Percentiles rank a stretch among this genome's conserved stretches.
Evolutionary conservation across 495 filamentous ascomycete species (phyloP).

Genomic region (Xylaria castorea): DNA sequence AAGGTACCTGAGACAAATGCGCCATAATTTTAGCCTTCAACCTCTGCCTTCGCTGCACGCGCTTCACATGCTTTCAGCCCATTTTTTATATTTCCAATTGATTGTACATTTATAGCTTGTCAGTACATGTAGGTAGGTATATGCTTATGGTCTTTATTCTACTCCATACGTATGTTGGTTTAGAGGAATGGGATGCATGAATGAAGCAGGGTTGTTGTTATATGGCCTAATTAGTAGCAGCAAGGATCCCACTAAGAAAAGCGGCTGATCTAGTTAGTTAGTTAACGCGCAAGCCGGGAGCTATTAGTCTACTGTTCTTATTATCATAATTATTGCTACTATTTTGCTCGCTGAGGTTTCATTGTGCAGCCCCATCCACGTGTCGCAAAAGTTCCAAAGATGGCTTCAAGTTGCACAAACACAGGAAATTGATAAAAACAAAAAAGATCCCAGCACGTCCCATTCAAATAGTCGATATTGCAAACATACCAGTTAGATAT

Average conservation of each 20-base stretch:
- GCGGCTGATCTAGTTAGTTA: too few species aligned
- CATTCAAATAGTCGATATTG: not conserved
- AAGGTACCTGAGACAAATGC: too few species aligned
- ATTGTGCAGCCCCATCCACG: not conserved
- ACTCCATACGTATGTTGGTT: not conserved
- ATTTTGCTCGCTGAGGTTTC: not conserved
- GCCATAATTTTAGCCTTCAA: not conserved
- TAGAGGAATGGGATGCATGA: not conserved
- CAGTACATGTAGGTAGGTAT: too few species aligned
- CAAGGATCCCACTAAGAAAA: constrained; percentile 1
- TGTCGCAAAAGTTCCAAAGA: not conserved
- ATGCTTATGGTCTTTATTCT: not conserved
- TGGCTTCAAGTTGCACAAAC: not conserved
- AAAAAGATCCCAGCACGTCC: not conserved
- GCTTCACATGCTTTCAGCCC: not conserved
- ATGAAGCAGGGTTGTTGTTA: constrained; percentile 1
- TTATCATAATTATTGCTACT: not conserved
- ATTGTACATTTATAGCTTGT: not conserved
- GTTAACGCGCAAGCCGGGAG: not conserved
- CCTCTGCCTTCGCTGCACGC: not conserved
- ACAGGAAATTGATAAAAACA: not conserved
- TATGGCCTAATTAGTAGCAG: not conserved
- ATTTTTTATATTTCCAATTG: not conserved
- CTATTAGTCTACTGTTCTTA: not conserved
- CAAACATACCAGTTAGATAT: not conserved